These are phyloP conservation scores for Termitomyces sp. DNA, from an alignment of 768 basidiomycete species.

Conservation along the genomic window DNA sequence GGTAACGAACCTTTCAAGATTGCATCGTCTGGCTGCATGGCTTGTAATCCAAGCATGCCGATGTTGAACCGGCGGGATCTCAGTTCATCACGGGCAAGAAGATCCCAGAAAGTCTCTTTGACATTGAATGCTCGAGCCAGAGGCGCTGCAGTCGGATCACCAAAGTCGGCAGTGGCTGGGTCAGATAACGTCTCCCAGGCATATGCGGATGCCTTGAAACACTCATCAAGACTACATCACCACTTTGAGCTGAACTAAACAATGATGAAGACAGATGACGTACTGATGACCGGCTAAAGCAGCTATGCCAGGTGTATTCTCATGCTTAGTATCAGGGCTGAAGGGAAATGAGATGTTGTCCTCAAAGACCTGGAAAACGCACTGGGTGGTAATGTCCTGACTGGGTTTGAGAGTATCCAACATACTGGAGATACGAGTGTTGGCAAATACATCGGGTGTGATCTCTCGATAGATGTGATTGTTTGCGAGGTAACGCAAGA, in stretches of 20 bases:
- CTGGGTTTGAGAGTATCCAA: slow-evolving; percentile 28
- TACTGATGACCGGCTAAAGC: slow-evolving; percentile 21
- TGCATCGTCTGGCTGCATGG: slow-evolving; percentile 19
- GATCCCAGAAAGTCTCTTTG: slow-evolving; percentile 21
- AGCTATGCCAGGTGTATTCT: slow-evolving; percentile 18
- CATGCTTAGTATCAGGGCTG: slow-evolving; percentile 6
- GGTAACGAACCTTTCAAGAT: slow-evolving; percentile 12
- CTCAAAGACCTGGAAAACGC: neutral
- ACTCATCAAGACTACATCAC: slow-evolving; percentile 22
- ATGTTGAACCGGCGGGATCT: slow-evolving; percentile 22
- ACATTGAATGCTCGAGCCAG: slow-evolving; percentile 20
- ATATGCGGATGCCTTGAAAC: slow-evolving; percentile 24
- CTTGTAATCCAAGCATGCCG: slow-evolving; percentile 23
- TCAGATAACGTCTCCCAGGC: slow-evolving; percentile 27
- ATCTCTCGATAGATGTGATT: slow-evolving; percentile 34
- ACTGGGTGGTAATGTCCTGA: slow-evolving; percentile 24
- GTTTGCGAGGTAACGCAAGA: slow-evolving; percentile 32
- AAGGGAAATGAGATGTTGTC: neutral
- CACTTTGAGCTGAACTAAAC: neutral
- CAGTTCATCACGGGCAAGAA: slow-evolving; percentile 15
- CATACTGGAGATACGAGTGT: slow-evolving; percentile 29
- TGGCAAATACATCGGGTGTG: slow-evolving; percentile 30
- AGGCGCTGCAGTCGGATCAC: slow-evolving; percentile 18
- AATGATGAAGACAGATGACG: neutral
- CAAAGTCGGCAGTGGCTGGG: slow-evolving; percentile 17